Evolutionary conservation across 2,329 filamentous ascomycete species (phyloP).

Genomic region (Ophiostoma novo-ulmi): DNA sequence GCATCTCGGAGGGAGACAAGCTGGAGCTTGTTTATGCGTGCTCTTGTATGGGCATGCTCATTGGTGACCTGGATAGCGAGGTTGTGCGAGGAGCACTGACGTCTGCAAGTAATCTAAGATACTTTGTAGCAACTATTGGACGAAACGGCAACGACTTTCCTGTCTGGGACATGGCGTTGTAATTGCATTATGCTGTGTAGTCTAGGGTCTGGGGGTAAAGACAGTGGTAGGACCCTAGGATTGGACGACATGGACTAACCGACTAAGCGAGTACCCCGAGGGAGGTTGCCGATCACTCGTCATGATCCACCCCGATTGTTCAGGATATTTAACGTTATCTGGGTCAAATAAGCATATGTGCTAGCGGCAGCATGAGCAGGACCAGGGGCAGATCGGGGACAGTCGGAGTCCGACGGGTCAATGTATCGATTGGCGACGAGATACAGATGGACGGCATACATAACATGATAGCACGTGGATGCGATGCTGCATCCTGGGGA

Average conservation of each 20-base stretch:
- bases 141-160: conserved; percentile 14
- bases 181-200: conserved; percentile 1
- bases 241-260: background rate
- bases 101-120: background rate
- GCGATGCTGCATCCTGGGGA: conserved; percentile 8
- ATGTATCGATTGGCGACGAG: background rate
- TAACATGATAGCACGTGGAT: conserved; percentile 1
- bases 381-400: conserved; percentile 10
- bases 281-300: background rate
- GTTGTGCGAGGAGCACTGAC: conserved; percentile 3
- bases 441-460: background rate
- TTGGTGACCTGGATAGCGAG: background rate
- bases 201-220: too few relatives aligned
- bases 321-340: background rate
- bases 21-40: background rate
- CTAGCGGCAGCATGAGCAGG: background rate
- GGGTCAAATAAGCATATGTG: conserved; percentile 10
- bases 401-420: conserved; percentile 13
- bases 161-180: conserved; percentile 14
- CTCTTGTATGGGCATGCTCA: background rate
- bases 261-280: background rate
- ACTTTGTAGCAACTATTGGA: background rate
- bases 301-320: background rate
- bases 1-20: background rate
- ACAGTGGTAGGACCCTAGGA: background rate